Conservation (phyloP, 2,329 filamentous ascomycete genomes). For the Talaromyces funiculosus region DNA sequence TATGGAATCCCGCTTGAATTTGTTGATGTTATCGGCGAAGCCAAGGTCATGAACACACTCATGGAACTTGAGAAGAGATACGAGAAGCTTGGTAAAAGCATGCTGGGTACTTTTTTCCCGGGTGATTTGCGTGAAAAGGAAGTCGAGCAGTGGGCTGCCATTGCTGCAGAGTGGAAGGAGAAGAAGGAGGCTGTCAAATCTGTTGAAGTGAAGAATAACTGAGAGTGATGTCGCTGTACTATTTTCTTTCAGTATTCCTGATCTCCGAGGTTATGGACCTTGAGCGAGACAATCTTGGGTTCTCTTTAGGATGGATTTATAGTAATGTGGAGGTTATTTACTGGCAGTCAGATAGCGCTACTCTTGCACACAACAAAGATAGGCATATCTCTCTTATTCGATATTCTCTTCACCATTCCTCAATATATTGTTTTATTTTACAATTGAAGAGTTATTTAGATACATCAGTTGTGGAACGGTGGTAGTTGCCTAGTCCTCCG, state of each 20-base stretch:
- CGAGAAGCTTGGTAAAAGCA: slow-evolving; percentile 26
- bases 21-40: slow-evolving; percentile 22
- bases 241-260: not conserved
- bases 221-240: not conserved
- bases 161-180: slow-evolving; percentile 11
- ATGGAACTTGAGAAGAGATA: slow-evolving; percentile 27
- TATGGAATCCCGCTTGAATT: slow-evolving; percentile 28
- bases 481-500: not conserved
- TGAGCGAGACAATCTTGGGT: not conserved
- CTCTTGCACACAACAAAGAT: not conserved
- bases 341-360: not conserved
- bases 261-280: not conserved
- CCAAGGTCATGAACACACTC: slow-evolving; percentile 30
- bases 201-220: not conserved
- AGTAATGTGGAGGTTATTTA: not conserved
- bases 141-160: slow-evolving; percentile 14
- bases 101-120: slow-evolving; percentile 30
- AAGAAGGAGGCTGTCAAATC: slow-evolving; percentile 5
- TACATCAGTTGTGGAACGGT: not conserved
- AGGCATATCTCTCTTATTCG: not conserved
- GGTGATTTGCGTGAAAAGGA: slow-evolving; percentile 16
- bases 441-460: no score
- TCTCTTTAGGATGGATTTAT: no score
- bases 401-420: not conserved
- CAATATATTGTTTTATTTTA: not conserved